Conservation (phyloP, 2,329 filamentous ascomycete genomes). For the Cladophialophora immunda region DNA sequence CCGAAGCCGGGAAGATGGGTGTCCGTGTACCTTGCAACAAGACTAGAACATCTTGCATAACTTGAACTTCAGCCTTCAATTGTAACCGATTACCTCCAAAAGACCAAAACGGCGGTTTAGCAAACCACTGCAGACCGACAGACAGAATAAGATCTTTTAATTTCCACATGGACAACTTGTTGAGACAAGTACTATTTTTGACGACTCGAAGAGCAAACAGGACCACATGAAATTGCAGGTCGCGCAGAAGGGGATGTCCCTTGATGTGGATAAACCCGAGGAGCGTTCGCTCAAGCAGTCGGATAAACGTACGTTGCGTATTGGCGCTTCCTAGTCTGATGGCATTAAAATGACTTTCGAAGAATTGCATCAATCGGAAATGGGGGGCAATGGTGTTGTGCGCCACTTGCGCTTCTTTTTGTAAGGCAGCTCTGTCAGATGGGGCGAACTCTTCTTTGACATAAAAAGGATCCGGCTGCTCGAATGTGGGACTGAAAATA, state of each 20-base stretch:
- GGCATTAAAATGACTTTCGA: slow-evolving; percentile 94
- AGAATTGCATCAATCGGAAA: slow-evolving; percentile 83
- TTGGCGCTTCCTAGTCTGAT: slow-evolving; percentile 85
- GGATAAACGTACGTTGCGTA: slow-evolving; percentile 80
- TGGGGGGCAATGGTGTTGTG: slow-evolving; percentile 89
- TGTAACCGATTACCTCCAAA: slow-evolving; percentile 94
- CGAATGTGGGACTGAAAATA: slow-evolving; percentile 77
- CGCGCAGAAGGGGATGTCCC: slow-evolving; percentile 85
- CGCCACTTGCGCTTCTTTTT: slow-evolving; percentile 77
- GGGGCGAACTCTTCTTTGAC: slow-evolving; percentile 91
- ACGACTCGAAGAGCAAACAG: slow-evolving; percentile 83
- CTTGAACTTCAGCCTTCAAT: slow-evolving; percentile 87
- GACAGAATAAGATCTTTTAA: slow-evolving; percentile 90
- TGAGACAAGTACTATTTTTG: slow-evolving; percentile 71
- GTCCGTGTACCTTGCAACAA: slow-evolving; percentile 71
- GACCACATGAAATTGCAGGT: slow-evolving; percentile 89
- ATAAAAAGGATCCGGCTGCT: slow-evolving; percentile 86
- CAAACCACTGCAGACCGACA: slow-evolving; percentile 89
- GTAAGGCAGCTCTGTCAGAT: slow-evolving; percentile 78
- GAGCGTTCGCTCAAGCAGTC: slow-evolving; percentile 81
- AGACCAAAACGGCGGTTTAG: slow-evolving; percentile 82
- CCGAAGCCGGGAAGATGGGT: slow-evolving; percentile 61
- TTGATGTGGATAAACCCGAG: slow-evolving; percentile 74
- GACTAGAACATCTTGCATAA: slow-evolving; percentile 77
- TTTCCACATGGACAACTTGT: slow-evolving; percentile 75